These are phyloP conservation scores for Aspergillus taichungensis DNA, from an alignment of 495 filamentous ascomycete genomes.

Conservation along the genomic window DNA sequence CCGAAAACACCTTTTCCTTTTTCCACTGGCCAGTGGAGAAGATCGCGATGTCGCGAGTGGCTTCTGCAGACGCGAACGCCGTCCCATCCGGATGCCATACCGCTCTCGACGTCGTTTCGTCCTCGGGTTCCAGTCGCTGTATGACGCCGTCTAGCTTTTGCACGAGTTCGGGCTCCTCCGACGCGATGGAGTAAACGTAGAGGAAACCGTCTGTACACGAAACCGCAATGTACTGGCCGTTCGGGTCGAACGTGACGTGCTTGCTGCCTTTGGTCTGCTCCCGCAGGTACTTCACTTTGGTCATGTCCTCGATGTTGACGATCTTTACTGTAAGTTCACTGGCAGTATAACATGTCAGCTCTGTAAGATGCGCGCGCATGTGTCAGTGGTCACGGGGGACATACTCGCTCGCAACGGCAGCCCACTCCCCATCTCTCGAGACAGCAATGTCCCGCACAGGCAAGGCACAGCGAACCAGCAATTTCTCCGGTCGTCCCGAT, in stretches of 20 bases:
- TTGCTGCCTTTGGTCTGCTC: slow-evolving; percentile 80
- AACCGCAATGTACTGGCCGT: slow-evolving; percentile 62
- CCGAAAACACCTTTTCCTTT: slow-evolving; percentile 64
- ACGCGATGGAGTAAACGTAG: slow-evolving; percentile 78
- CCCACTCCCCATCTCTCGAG: slow-evolving; percentile 78
- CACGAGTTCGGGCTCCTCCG: slow-evolving; percentile 71
- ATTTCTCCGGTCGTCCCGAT: slow-evolving; percentile 65
- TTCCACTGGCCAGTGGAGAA: slow-evolving; percentile 82
- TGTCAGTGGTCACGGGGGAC: not conserved
- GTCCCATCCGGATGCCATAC: slow-evolving; percentile 94
- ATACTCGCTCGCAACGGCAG: slow-evolving; percentile 88
- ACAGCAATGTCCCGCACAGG: slow-evolving; percentile 80
- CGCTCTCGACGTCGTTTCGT: slow-evolving; percentile 64
- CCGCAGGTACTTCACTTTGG: slow-evolving; percentile 60
- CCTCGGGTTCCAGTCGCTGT: slow-evolving; percentile 64
- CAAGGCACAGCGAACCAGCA: slow-evolving; percentile 72
- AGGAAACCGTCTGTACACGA: slow-evolving; percentile 82
- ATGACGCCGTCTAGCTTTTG: slow-evolving; percentile 82
- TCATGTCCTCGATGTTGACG: slow-evolving; percentile 71
- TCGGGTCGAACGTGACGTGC: slow-evolving; percentile 82
- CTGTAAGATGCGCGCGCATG: not conserved
- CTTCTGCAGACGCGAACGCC: slow-evolving; percentile 78
- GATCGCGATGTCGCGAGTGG: slow-evolving; percentile 76
- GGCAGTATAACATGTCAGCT: slow-evolving; percentile 7
- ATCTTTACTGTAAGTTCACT: slow-evolving; percentile 83